Percentiles rank a stretch among this genome's conserved stretches.
These are phyloP conservation scores for Aureoboletus auriporus DNA, from an alignment of 768 basidiomycete genomes.

Conservation along the genomic window DNA sequence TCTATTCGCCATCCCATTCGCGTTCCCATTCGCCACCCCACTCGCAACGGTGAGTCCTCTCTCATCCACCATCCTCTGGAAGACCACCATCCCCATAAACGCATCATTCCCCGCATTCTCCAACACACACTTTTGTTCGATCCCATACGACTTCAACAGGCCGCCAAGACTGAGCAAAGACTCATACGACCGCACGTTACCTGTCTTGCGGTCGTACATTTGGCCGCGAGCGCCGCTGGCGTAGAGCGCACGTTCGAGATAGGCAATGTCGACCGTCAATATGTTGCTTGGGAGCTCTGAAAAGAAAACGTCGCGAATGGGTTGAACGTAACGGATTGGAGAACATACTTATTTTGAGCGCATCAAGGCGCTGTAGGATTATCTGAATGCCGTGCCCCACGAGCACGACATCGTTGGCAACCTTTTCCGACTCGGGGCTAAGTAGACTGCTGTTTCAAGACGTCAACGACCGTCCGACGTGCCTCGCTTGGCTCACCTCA, in stretches of 20 bases:
- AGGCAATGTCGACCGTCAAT: slow-evolving; percentile 60
- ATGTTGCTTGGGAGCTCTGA: slow-evolving; percentile 72
- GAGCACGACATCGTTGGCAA: slow-evolving; percentile 65
- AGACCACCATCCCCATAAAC: slow-evolving; percentile 59
- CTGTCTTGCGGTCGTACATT: slow-evolving; percentile 60
- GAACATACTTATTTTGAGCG: slow-evolving; percentile 74
- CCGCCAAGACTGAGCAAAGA: slow-evolving; percentile 60
- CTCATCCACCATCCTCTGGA: slow-evolving; percentile 68
- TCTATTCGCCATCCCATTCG: no score
- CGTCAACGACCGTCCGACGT: not conserved
- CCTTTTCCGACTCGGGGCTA: slow-evolving; percentile 74
- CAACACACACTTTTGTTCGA: slow-evolving; percentile 36
- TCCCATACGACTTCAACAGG: slow-evolving; percentile 56
- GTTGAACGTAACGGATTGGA: no score
- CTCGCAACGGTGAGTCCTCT: slow-evolving; percentile 12
- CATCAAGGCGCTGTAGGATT: slow-evolving; percentile 61
- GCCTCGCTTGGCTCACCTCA: slow-evolving; percentile 45
- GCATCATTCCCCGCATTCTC: slow-evolving; percentile 85
- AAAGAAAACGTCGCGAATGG: slow-evolving; percentile 23
- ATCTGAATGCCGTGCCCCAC: slow-evolving; percentile 58
- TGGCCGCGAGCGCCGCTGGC: slow-evolving; percentile 49
- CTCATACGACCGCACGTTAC: slow-evolving; percentile 46
- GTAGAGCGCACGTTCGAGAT: slow-evolving; percentile 63
- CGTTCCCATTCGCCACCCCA: slow-evolving; percentile 5
- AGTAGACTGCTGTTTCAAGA: slow-evolving; percentile 54